Conservation (phyloP, 495 filamentous ascomycete species). For the Paragyromitra xinjiangensis region DNA sequence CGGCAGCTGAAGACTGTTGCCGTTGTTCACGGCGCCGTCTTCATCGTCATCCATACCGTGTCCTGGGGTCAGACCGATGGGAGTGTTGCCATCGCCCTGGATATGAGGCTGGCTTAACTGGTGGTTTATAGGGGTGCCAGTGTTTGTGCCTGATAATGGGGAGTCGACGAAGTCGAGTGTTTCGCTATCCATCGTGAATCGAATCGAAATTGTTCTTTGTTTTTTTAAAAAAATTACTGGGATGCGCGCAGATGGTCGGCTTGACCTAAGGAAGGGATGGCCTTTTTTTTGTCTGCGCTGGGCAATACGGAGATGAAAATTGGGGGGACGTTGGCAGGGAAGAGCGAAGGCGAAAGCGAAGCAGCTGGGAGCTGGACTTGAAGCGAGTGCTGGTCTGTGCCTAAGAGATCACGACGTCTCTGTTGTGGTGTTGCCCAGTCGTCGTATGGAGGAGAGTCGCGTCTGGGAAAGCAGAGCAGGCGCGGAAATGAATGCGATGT, state of each 20-base stretch:
- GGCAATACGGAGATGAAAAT: constrained; percentile 4
- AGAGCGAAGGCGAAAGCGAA: constrained; percentile 4
- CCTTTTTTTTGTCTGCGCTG: constrained; percentile 5
- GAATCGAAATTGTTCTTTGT: constrained; percentile 9
- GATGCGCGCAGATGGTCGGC: constrained; percentile 9
- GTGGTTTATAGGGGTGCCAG: constrained; percentile 49
- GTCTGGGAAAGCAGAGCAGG: constrained; percentile 23
- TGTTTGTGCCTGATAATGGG: constrained; percentile 52
- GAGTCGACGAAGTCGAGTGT: constrained; percentile 54
- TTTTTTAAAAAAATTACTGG: constrained; percentile 14
- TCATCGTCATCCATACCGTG: constrained; percentile 56
- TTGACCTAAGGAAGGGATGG: constrained; percentile 20
- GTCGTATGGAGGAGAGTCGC: constrained; percentile 34
- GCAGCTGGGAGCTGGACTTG: not conserved
- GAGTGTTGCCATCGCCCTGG: constrained; percentile 44
- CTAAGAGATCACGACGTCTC: constrained; percentile 41
- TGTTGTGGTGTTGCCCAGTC: constrained; percentile 37
- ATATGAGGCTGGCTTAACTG: constrained; percentile 46
- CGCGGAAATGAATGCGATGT: constrained; percentile 32
- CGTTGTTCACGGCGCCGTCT: constrained; percentile 49
- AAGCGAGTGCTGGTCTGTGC: constrained; percentile 48
- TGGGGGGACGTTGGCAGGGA: constrained; percentile 5
- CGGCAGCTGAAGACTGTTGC: constrained; percentile 41
- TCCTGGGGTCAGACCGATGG: constrained; percentile 45
- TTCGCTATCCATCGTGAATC: constrained; percentile 47